Conservation (phyloP, 257 asterid species). For the Fraxinus cuspidata region DNA sequence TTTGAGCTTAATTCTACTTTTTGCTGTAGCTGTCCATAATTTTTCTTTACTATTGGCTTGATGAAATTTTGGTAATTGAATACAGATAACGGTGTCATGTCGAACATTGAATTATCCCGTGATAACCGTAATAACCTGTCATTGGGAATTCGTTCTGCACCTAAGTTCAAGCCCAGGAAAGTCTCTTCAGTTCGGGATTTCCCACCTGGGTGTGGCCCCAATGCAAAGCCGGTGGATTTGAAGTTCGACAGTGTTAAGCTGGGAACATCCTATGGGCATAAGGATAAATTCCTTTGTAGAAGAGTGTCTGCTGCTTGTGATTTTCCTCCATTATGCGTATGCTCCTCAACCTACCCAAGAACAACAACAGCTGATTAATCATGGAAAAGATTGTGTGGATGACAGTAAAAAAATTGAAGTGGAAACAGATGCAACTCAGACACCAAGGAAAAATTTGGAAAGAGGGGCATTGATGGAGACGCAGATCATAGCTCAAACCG, state of each 20-base stretch:
- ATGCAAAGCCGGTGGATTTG: slow-evolving; percentile 23
- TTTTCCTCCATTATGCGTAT: slow-evolving; percentile 77
- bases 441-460: slow-evolving; percentile 6
- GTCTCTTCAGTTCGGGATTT: slow-evolving; percentile 67
- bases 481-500: slow-evolving; percentile 24
- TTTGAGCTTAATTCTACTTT: not conserved
- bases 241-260: slow-evolving; percentile 24
- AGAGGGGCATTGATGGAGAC: slow-evolving; percentile 23
- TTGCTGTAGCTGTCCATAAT: not conserved
- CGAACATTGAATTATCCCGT: slow-evolving; percentile 48
- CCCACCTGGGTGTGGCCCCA: slow-evolving; percentile 69
- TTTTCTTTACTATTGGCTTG: slow-evolving; percentile 1
- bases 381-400: slow-evolving; percentile 7
- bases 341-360: slow-evolving; percentile 34
- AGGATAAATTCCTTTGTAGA: slow-evolving; percentile 59
- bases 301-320: slow-evolving; percentile 78
- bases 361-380: slow-evolving; percentile 23
- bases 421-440: slow-evolving; percentile 14
- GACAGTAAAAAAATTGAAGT: slow-evolving; percentile 21
- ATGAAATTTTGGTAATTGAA: slow-evolving; percentile 15
- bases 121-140: slow-evolving; percentile 50
- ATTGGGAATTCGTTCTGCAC: slow-evolving; percentile 44
- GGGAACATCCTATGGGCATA: slow-evolving; percentile 34
- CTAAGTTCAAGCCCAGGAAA: slow-evolving; percentile 64
- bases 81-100: slow-evolving; percentile 45